phyloP scores from a whole-genome alignment of 148 eudicot species.

The Rhododendron molle region DNA sequence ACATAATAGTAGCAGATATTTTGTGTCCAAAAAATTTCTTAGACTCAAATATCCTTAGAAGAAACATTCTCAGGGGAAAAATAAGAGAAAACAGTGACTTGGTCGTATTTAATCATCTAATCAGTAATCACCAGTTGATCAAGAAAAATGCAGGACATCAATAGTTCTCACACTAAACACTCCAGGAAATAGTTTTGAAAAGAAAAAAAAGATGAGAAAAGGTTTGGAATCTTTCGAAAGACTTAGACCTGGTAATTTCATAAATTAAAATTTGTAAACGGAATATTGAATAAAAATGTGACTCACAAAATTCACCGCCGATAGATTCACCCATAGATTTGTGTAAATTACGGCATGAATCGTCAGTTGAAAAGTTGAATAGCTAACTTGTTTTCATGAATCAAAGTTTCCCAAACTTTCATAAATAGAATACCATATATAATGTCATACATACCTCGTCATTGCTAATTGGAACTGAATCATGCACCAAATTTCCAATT shows the following conservation, averaged over 20 bases:
- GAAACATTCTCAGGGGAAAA: not conserved
- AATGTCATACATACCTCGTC: slow-evolving; percentile 62
- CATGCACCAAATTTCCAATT: slow-evolving; percentile 90
- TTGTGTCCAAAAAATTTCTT: not conserved
- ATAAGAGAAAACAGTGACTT: not conserved
- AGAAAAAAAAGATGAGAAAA: not conserved
- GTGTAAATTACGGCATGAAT: not conserved
- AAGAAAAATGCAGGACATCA: too few species aligned
- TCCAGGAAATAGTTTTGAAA: too few species aligned
- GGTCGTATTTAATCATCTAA: not conserved
- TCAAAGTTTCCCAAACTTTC: not conserved
- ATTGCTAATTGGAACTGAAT: slow-evolving; percentile 73
- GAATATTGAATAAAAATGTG: not conserved
- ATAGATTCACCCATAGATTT: not conserved
- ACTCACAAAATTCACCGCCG: not conserved
- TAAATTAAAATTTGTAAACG: not conserved
- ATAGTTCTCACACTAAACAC: not conserved
- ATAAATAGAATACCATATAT: not conserved
- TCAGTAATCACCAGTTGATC: not conserved
- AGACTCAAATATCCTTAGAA: not conserved
- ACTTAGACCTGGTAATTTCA: not conserved
- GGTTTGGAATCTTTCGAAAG: not conserved
- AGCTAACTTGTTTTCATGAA: not conserved
- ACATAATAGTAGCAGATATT: not conserved
- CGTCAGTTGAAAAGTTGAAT: not conserved